A percentile compares a stretch with the other conserved stretches of the same genome.
These are phyloP conservation scores for Termitomyces sp. DNA, from an alignment of 768 basidiomycete species.

Conservation along the genomic window DNA sequence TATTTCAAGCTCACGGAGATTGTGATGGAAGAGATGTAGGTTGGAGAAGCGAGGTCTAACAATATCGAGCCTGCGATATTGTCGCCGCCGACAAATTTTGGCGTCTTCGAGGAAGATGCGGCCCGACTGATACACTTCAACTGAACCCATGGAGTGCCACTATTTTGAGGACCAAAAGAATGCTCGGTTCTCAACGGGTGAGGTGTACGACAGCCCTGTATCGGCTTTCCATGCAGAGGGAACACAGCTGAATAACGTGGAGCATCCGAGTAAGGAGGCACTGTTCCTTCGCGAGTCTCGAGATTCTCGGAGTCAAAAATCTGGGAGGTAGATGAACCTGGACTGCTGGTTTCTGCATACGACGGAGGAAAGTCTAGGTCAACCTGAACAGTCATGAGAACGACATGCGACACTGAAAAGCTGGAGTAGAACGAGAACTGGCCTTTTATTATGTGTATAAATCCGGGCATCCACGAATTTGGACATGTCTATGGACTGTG, in stretches of 20 bases:
- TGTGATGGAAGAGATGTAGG: slow-evolving; percentile 22
- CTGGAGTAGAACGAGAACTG: background rate
- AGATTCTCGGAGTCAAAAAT: background rate
- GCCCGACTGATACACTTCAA: slow-evolving; percentile 20
- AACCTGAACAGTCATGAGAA: background rate
- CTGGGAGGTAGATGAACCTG: background rate
- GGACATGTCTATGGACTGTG: background rate
- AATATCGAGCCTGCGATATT: slow-evolving; percentile 22
- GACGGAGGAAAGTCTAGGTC: background rate
- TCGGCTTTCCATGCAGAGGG: slow-evolving; percentile 9
- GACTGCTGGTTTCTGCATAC: slow-evolving; percentile 1
- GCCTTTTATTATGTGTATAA: background rate
- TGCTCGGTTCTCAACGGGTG: slow-evolving; percentile 8
- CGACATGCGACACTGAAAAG: background rate
- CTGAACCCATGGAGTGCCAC: slow-evolving; percentile 17
- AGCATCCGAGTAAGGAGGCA: background rate
- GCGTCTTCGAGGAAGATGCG: slow-evolving; percentile 14
- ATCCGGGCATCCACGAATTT: background rate
- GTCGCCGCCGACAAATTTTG: slow-evolving; percentile 19
- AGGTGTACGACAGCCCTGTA: slow-evolving; percentile 1
- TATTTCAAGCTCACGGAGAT: slow-evolving; percentile 17
- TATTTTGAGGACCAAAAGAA: background rate
- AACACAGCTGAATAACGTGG: slow-evolving; percentile 9
- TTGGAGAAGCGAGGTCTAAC: slow-evolving; percentile 22
- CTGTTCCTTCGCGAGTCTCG: background rate